A percentile compares a stretch with the other conserved stretches of the same genome.
These are phyloP conservation scores for Tylopilus plumbeoviolaceoides DNA, from an alignment of 768 basidiomycete genomes.

Conservation along the genomic window DNA sequence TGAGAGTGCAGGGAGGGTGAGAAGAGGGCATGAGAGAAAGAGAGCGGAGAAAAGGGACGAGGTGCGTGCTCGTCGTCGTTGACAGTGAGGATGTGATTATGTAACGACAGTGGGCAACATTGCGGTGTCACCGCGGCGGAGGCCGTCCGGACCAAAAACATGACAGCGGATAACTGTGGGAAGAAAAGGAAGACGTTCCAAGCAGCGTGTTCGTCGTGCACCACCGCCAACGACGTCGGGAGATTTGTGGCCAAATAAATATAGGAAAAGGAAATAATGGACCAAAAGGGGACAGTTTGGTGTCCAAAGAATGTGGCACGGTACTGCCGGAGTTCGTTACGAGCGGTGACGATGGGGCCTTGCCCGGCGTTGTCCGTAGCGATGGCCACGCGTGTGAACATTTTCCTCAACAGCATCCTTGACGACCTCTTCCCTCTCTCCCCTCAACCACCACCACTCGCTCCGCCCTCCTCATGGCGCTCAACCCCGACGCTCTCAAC, in stretches of 20 bases:
- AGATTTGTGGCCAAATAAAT: slow-evolving; percentile 5
- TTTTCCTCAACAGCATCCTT: slow-evolving; percentile 40
- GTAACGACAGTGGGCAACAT: slow-evolving; percentile 8
- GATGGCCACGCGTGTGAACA: slow-evolving; percentile 40
- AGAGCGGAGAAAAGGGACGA: neutral
- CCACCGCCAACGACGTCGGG: slow-evolving; percentile 4
- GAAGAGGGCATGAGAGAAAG: neutral
- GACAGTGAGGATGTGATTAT: slow-evolving; percentile 22
- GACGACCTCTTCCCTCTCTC: slow-evolving; percentile 36
- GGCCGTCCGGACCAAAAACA: slow-evolving; percentile 21
- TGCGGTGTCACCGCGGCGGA: slow-evolving; percentile 16
- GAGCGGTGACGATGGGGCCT: slow-evolving; percentile 42
- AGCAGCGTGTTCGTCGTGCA: too few species aligned
- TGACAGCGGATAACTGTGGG: slow-evolving; percentile 9
- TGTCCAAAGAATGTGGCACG: slow-evolving; percentile 32
- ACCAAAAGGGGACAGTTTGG: slow-evolving; percentile 19
- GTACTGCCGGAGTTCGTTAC: slow-evolving; percentile 37
- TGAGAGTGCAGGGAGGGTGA: neutral
- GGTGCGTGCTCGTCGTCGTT: slow-evolving; percentile 20
- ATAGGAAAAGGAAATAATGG: slow-evolving; percentile 5
- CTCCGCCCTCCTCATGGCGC: slow-evolving; percentile 32
- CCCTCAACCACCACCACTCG: slow-evolving; percentile 33
- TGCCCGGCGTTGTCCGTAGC: slow-evolving; percentile 41
- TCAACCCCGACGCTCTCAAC: slow-evolving; percentile 43
- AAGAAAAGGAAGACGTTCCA: neutral